Conservation (phyloP, 768 basidiomycete species). For the Psilocybe cubensis region DNA sequence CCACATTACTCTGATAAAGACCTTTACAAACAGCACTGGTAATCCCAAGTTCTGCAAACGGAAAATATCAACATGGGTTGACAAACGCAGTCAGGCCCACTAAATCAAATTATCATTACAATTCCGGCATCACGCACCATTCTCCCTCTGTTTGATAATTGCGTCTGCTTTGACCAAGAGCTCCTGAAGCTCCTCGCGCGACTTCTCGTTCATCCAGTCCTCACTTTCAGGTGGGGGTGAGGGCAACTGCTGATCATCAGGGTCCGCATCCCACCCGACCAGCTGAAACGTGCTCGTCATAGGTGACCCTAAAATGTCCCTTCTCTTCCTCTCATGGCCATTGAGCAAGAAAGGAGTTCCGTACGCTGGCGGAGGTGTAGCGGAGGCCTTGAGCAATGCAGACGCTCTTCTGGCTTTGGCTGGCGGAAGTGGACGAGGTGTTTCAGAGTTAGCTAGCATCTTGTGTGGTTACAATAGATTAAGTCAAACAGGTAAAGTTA, state of each 20-base stretch:
- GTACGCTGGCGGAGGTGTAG: conserved; percentile 62
- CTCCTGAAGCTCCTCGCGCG: conserved; percentile 73
- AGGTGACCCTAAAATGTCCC: conserved; percentile 29
- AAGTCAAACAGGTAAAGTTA: background rate
- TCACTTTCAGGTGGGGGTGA: conserved; percentile 15
- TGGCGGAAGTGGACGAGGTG: conserved; percentile 73
- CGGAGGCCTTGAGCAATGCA: conserved; percentile 30
- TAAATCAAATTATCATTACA: too few species aligned
- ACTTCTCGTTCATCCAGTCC: conserved; percentile 49
- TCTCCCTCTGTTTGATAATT: conserved; percentile 77
- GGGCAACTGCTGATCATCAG: conserved; percentile 6
- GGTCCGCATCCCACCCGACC: conserved; percentile 24
- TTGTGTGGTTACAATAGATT: background rate
- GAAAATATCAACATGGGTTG: background rate
- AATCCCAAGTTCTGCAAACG: conserved; percentile 63
- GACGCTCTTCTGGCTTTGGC: conserved; percentile 62
- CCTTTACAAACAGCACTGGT: conserved; percentile 72
- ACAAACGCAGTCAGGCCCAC: too few species aligned
- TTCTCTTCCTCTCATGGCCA: conserved; percentile 19
- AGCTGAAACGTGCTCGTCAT: conserved; percentile 27
- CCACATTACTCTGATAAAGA: conserved; percentile 69
- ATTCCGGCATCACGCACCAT: conserved; percentile 54
- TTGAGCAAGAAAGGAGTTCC: conserved; percentile 42
- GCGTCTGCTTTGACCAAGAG: conserved; percentile 74
- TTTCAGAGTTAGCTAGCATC: conserved; percentile 44